phyloP scores from a whole-genome alignment of 1,284 basidiomycete genomes.

The Puccinia triticina region DNA sequence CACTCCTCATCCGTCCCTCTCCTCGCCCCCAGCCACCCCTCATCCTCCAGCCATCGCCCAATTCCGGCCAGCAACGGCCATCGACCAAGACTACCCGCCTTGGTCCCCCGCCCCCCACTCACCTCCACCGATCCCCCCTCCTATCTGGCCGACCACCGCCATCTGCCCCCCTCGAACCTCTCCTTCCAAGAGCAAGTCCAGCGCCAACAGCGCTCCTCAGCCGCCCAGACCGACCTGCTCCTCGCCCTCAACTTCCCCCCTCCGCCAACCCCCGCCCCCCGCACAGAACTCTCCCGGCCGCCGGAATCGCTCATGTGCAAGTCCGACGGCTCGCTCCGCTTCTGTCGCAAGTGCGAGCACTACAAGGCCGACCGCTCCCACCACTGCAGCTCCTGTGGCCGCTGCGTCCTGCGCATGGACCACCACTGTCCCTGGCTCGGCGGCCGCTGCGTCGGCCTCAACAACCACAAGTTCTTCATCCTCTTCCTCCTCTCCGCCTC shows the following conservation, averaged over 20 bases:
- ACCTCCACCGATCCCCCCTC: conserved; percentile 11
- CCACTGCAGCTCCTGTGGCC: conserved; percentile 57
- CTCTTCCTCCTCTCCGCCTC: conserved; percentile 59
- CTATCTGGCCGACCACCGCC: background rate
- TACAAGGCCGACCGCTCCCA: conserved; percentile 58
- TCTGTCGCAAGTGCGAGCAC: conserved; percentile 54
- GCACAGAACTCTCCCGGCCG: background rate
- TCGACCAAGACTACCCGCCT: background rate
- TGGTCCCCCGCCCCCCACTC: background rate
- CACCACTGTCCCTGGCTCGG: conserved; percentile 59
- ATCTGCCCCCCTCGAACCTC: conserved; percentile 1
- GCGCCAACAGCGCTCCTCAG: conserved; percentile 7
- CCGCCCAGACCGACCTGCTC: background rate
- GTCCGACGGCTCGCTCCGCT: conserved; percentile 47
- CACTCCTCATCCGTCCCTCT: conserved; percentile 6
- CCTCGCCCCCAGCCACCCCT: background rate
- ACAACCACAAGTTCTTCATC: conserved; percentile 61
- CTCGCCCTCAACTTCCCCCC: conserved; percentile 12
- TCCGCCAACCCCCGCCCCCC: no score
- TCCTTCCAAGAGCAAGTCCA: conserved; percentile 47
- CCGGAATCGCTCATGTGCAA: conserved; percentile 48
- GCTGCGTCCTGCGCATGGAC: conserved; percentile 56
- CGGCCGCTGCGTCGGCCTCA: conserved; percentile 59
- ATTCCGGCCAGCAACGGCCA: background rate
- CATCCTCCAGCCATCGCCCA: conserved; percentile 14